These are phyloP conservation scores for Hippophae gyantsensis DNA, from an alignment of 306 rosid genomes.

Conservation along the genomic window DNA sequence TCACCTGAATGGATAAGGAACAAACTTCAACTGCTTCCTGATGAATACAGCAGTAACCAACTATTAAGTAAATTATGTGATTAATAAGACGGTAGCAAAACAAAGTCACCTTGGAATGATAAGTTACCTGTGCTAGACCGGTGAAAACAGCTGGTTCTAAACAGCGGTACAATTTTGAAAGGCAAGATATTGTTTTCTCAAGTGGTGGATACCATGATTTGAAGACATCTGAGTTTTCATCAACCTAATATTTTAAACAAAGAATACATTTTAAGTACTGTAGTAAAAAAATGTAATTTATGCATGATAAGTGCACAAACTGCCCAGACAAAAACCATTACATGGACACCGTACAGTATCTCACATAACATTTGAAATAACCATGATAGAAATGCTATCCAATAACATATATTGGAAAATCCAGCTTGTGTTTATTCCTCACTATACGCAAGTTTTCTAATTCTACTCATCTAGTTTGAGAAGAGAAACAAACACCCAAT, in stretches of 20 bases:
- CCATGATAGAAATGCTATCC: too few species aligned
- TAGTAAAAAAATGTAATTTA: too few species aligned
- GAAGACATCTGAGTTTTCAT: conserved; percentile 56
- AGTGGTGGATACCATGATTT: conserved; percentile 92
- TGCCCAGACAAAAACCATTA: background rate
- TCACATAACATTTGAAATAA: too few species aligned
- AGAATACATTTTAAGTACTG: background rate
- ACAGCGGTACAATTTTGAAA: conserved; percentile 89
- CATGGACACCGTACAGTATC: background rate
- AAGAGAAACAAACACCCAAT: too few species aligned
- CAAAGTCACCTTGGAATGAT: conserved; percentile 7
- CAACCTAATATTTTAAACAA: conserved; percentile 44
- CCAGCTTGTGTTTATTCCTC: too few species aligned
- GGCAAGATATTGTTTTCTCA: conserved; percentile 86
- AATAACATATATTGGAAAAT: too few species aligned
- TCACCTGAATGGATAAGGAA: conserved; percentile 80
- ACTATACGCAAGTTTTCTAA: too few species aligned
- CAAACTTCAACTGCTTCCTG: conserved; percentile 99
- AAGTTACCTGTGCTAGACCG: conserved; percentile 90
- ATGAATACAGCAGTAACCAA: conserved; percentile 11
- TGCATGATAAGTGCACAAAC: too few species aligned
- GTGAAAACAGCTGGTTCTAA: conserved; percentile 87
- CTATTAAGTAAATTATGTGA: conserved; percentile 15
- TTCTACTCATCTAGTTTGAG: too few species aligned
- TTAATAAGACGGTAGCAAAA: background rate